Conservation (phyloP, 257 asterid species). For the Sherardia arvensis region DNA sequence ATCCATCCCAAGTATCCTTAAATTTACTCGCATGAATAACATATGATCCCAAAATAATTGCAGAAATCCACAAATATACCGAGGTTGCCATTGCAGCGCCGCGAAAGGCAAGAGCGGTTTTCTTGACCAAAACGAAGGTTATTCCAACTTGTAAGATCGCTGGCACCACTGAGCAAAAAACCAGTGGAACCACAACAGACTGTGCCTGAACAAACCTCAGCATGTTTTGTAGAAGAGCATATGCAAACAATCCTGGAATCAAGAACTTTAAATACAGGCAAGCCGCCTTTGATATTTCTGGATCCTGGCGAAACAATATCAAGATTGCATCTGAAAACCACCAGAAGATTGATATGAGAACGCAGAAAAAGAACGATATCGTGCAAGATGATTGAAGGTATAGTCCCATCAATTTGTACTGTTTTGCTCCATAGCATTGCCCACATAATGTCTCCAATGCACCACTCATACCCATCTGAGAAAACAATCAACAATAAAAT, state of each 20-base stretch:
- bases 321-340: conserved; percentile 44
- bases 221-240: conserved; percentile 49
- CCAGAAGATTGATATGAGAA: conserved; percentile 44
- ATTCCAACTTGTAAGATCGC: conserved; percentile 40
- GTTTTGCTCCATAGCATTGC: conserved; percentile 66
- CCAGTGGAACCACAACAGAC: conserved; percentile 40
- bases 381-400: conserved; percentile 67
- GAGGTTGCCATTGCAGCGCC: conserved; percentile 66
- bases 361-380: conserved; percentile 29
- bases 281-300: conserved; percentile 37
- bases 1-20: conserved; percentile 44
- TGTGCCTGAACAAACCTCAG: conserved; percentile 73
- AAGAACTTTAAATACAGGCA: conserved; percentile 49
- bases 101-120: conserved; percentile 32
- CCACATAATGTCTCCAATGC: conserved; percentile 87
- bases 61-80: conserved; percentile 52
- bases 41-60: conserved; percentile 28
- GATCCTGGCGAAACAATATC: conserved; percentile 45
- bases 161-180: conserved; percentile 42
- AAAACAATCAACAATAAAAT: not conserved
- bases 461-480: conserved; percentile 80
- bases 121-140: conserved; percentile 33
- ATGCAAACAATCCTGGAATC: conserved; percentile 64
- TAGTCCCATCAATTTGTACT: conserved; percentile 46
- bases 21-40: conserved; percentile 29